Evolutionary conservation across 169 alveolate species (phyloP), one percentile per base, ranked within the genome.

Genomic region (Neospora caninum): DNA sequence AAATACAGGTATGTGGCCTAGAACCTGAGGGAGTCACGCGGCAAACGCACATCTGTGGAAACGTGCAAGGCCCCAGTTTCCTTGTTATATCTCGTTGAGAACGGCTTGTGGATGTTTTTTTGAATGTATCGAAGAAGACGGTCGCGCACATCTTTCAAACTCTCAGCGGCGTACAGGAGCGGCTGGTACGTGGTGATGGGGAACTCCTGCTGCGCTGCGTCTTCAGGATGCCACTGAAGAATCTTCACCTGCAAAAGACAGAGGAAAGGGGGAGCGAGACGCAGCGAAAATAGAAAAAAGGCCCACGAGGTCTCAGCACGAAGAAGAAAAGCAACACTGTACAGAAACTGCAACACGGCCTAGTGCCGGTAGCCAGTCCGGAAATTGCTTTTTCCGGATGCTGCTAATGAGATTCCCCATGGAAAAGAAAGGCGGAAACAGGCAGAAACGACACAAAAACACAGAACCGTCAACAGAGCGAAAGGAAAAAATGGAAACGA

Each of bases 131-230:
- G 58, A 20, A 91, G 92, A 13, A 91, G 80, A 25, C 22, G 10
- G 20, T 73, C 94, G 22, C 87, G 38, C 83, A 34, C 94, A 25
- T 93, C 95, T n/a, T 78, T 92, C 80, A 94, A 34, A 41, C 94
- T 88, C 82, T 43, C 53, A 2, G 94, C 96, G 31, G 94, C 96
- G 91, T 41, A 96, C 83, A 96, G 97, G 45, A 95, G 84, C 27
- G 98, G 99, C 91, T 98, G 97, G 53, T 95, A 94, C 34, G 96
- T 94, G 45, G 97, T 94, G 69, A 97, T 96, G 45, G 98, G 98
- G 45, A 95, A 98, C 39, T 53, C 84, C 91, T 93, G 93, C 42
- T n/a, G 45, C 31, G 95, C 73, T 9, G 97, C 97, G 36, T 41
- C 96, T 41, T 27, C 41, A 42, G 97, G 97, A 84, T 84, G 88